phyloP scores from a whole-genome alignment of 352 stramenopile species.

The Phytophthora palmivora region DNA sequence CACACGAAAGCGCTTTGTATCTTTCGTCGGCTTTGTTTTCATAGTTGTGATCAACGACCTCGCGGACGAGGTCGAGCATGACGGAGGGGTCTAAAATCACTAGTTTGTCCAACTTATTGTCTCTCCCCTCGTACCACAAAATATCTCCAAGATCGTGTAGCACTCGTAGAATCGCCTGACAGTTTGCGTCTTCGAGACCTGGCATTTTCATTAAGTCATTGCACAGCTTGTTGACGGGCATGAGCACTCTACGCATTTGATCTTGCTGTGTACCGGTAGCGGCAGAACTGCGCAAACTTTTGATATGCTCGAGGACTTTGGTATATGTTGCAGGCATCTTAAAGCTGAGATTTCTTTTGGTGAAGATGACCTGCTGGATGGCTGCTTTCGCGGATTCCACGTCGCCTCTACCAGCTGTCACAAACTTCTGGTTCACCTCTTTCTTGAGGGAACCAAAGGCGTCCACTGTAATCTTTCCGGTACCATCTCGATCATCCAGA shows the following conservation, averaged over 20 bases:
- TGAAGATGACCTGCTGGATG: background rate
- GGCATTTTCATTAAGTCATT: background rate
- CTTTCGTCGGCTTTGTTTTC: background rate
- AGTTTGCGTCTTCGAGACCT: background rate
- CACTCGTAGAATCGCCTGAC: constrained; percentile 8
- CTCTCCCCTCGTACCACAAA: constrained; percentile 25
- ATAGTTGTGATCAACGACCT: constrained; percentile 28
- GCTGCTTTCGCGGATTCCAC: background rate
- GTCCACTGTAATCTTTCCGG: too few species aligned
- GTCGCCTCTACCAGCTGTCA: too few species aligned
- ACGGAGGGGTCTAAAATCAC: constrained; percentile 21
- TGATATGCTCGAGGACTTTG: constrained; percentile 12
- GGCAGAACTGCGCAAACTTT: background rate
- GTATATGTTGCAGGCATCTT: constrained; percentile 2
- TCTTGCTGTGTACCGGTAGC: background rate
- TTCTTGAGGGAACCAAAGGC: too few species aligned
- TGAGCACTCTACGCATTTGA: constrained; percentile 7
- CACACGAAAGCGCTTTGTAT: constrained; percentile 9
- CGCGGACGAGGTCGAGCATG: constrained; percentile 26
- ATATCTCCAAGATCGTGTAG: constrained; percentile 28
- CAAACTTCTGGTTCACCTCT: too few species aligned
- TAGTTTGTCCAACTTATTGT: background rate
- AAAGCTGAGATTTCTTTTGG: constrained; percentile 4
- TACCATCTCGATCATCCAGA: background rate
- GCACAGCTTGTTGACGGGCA: background rate